Evolutionary conservation across 768 basidiomycete species (phyloP).

Genomic region (Russula compacta): DNA sequence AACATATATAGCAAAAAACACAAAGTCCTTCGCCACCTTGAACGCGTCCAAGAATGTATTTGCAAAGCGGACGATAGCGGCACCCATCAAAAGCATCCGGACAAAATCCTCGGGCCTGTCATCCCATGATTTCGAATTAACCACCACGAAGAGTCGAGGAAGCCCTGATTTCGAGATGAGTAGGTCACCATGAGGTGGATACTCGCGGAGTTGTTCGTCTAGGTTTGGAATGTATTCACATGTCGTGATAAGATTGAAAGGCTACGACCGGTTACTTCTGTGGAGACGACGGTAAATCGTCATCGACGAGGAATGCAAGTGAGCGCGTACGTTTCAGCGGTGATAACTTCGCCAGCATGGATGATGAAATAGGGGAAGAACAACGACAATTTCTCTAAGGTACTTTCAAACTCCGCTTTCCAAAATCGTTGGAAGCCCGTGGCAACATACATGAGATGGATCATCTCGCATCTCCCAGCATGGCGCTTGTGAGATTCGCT

Average conservation of each 20-base stretch:
- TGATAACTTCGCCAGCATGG: too few species aligned
- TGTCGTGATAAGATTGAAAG: neutral
- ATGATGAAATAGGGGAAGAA: neutral
- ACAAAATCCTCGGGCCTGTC: neutral
- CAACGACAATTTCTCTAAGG: neutral
- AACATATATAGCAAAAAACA: neutral
- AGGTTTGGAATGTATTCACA: neutral
- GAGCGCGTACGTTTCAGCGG: neutral
- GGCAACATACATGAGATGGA: neutral
- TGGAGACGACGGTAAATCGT: neutral
- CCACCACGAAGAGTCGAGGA: neutral
- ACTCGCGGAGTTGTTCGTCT: neutral
- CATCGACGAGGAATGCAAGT: neutral
- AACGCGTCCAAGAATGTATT: neutral
- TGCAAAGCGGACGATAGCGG: neutral
- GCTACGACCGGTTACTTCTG: neutral
- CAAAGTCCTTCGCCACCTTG: neutral
- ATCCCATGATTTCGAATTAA: neutral
- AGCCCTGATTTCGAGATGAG: neutral
- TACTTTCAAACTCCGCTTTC: neutral
- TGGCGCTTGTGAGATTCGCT: too few species aligned
- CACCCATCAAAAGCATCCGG: neutral
- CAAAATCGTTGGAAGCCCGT: neutral
- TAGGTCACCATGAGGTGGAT: neutral
- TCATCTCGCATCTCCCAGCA: neutral